Base-by-base conservation (phyloP, 306 rosid genomes). In the Begonia masoniana region DNA sequence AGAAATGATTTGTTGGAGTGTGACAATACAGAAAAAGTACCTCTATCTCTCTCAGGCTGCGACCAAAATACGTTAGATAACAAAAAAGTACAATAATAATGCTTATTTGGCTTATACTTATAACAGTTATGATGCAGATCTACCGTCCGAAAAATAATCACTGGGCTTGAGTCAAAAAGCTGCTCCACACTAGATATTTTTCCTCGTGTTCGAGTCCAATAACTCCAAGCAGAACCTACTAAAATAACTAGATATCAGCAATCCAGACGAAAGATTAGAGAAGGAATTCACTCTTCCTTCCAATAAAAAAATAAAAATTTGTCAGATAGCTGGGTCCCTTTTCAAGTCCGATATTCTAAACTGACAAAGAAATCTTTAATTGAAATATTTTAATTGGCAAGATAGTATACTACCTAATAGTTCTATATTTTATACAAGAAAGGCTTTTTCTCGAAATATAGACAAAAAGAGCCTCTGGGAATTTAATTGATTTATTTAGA, bases 241-340 rank as follows among this genome's bases (percentile, higher is more conserved):
- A 45, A 45, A 45, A 6, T 3, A 45, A 45, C n/a, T n/a, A 14
- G 57, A 15, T 54, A 59, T 61, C 71, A 23, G 58, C 60, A 65
- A 67, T 67, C 71, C 78, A 62, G 59, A 31, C 39, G 65, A 56
- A 73, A 54, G 61, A 64, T 63, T 45, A 49, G 60, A 55, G 56
- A 60, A 15, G 45, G 51, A 63, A 58, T 1, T 1, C 1, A 17
- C 47, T 36, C 49, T 41, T 41, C 48, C 58, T 64, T 62, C 19
- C 23, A 45, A 10, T 45, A 45, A n/a, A 10, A 45, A 45, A 43
- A 45, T 11, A 43, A 63, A 60, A 54, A 70, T 26, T 26, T 31
- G 39, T 59, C 14, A 57, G 39, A 56, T 15, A 42, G 43, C 39
- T 72, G 64, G 73, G 56, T 31, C 39, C 8, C 39, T 31, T 31